phyloP scores from a whole-genome alignment of 1,284 basidiomycete genomes.

The Ceratobasidium theobromae region DNA sequence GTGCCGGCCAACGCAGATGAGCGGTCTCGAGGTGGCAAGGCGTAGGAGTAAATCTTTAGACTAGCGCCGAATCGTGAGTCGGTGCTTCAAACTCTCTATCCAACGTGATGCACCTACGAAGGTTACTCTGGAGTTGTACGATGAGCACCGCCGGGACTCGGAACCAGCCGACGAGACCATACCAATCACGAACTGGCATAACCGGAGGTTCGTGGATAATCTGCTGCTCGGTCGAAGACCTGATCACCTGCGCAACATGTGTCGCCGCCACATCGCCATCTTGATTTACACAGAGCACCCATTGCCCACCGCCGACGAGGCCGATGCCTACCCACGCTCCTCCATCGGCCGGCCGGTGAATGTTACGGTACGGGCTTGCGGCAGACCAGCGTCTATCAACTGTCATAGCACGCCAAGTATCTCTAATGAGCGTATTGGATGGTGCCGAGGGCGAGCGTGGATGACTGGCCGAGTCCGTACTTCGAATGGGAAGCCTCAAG shows the following conservation, averaged over 20 bases:
- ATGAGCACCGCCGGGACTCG: conserved; percentile 10
- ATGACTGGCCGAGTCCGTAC: background rate
- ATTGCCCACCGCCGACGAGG: background rate
- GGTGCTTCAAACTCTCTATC: background rate
- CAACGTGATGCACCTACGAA: conserved; percentile 18
- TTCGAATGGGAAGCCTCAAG: background rate
- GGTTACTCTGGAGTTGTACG: conserved; percentile 9
- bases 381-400: conserved; percentile 30
- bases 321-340: conserved; percentile 4
- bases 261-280: conserved; percentile 21
- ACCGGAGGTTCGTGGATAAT: background rate
- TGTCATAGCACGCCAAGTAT: conserved; percentile 5
- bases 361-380: background rate
- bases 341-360: background rate
- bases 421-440: background rate
- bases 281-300: conserved; percentile 18
- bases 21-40: background rate
- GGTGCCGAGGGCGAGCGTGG: conserved; percentile 1
- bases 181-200: conserved; percentile 12
- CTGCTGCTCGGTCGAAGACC: background rate
- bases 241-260: conserved; percentile 1
- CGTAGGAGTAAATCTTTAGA: background rate
- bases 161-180: conserved; percentile 19
- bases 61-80: conserved; percentile 1
- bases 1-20: background rate